phyloP scores from a whole-genome alignment of 768 basidiomycete genomes.

The Termitomyces sp. region DNA sequence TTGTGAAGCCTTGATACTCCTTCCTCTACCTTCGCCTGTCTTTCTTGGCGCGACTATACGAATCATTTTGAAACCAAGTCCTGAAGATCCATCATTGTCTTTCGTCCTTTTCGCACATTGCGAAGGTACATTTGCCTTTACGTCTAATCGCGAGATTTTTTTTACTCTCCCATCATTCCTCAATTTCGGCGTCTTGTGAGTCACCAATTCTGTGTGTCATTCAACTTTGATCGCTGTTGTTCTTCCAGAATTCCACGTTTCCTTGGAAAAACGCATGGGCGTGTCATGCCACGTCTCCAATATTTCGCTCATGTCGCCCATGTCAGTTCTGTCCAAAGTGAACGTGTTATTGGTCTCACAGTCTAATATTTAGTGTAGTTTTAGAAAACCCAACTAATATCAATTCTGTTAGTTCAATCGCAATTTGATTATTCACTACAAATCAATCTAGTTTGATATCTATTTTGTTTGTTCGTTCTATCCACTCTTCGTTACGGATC shows the following conservation, averaged over 20 bases:
- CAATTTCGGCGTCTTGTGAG: slow-evolving; percentile 3
- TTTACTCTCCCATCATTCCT: background rate
- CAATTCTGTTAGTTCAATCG: background rate
- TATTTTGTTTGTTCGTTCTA: background rate
- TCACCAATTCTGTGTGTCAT: background rate
- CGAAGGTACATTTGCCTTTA: background rate
- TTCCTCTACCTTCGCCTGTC: slow-evolving; percentile 7
- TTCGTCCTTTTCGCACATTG: slow-evolving; percentile 3
- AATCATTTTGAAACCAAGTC: background rate
- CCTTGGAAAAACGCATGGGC: background rate
- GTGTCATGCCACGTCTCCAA: background rate
- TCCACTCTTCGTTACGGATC: background rate
- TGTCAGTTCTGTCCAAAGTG: background rate
- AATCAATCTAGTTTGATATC: background rate
- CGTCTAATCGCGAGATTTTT: background rate
- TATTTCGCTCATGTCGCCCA: background rate
- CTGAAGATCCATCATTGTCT: background rate
- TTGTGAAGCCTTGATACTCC: slow-evolving; percentile 1
- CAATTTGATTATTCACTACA: background rate
- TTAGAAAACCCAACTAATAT: background rate
- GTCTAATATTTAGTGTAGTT: background rate
- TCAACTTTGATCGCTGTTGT: background rate
- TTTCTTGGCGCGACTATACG: background rate
- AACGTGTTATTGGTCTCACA: background rate
- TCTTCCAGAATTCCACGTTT: background rate